Evolutionary conservation across 1,139 yeast species (phyloP), one percentile per base, ranked within the genome.

Genomic region (Suhomyces wounanorum): DNA sequence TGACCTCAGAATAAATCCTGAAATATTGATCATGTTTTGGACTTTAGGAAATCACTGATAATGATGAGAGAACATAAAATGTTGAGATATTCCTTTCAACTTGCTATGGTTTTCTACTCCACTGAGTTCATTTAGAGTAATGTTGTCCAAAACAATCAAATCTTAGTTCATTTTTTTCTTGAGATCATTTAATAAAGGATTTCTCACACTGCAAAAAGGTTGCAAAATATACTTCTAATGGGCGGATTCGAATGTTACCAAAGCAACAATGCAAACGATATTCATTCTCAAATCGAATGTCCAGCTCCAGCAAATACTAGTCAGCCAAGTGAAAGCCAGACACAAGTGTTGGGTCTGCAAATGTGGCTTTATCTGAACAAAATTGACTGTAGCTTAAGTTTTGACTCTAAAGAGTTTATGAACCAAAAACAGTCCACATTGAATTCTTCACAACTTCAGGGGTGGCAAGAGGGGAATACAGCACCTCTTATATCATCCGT

Each of bases 401-500:
- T 14, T 2, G 37, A 33, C 37, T 8, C 18, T 8, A 33, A 33
- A 14, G 37, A 33, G n/a, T 8, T 8, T 10, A 2, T 33, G 18
- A 33, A 9, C 18, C n/a, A 5, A 10, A 33, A 33, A 33, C 37
- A 33, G 11, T 33, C 37, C 37, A 33, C 37, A 2, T 7, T 33
- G 37, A 33, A 33, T 14, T 33, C 37, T 14, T 33, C 37, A 14
- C 37, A 33, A 17, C 9, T 33, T 16, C 37, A 33, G 37, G 18
- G 11, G 9, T 50, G 49, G 54, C 41, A 18, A 13, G 26, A 16
- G 21, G 52, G 52, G 40, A 51, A 8, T 37, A 45, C 14, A 40
- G 54, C 36, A 21, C 35, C 36, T 23, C 51, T 37, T 33, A 51
- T 38, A n/a, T 51, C 44, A 2, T 47, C 50, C 9, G 50, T 47